Evolutionary conservation across 1,139 yeast species (phyloP).

Genomic region (Nakaseomyces nivariensis): DNA sequence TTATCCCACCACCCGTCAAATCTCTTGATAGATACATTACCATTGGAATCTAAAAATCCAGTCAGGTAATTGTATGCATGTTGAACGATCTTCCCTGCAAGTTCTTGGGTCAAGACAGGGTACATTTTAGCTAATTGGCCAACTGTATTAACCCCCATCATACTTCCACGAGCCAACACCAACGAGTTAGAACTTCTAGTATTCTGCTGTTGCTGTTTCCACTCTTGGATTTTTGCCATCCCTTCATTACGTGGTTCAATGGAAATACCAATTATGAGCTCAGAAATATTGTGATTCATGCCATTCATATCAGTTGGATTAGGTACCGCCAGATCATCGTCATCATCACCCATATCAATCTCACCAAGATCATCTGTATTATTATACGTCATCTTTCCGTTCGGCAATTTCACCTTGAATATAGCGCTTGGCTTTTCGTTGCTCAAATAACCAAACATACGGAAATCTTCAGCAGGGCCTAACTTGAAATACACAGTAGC

Average conservation of each 20-base stretch:
- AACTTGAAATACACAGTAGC: conserved; percentile 86
- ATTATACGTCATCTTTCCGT: conserved; percentile 18
- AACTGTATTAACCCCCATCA: conserved; percentile 25
- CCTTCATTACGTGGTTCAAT: conserved; percentile 53
- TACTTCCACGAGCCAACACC: conserved; percentile 24
- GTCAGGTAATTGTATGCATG: conserved; percentile 87
- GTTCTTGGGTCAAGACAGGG: conserved; percentile 33
- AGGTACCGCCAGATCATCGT: conserved; percentile 17
- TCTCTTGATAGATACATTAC: conserved; percentile 77
- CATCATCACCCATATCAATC: conserved; percentile 36
- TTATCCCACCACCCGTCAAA: conserved; percentile 97
- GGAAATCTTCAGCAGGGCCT: conserved; percentile 60
- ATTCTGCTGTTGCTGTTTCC: conserved; percentile 18
- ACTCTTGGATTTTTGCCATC: conserved; percentile 24
- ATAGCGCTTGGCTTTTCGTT: conserved; percentile 82
- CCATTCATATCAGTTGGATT: conserved; percentile 21
- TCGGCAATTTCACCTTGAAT: conserved; percentile 55
- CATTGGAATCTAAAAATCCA: conserved; percentile 68
- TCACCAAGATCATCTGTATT: conserved; percentile 32
- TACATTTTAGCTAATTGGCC: conserved; percentile 29
- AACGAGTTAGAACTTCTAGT: conserved; percentile 14
- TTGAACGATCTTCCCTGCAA: conserved; percentile 81
- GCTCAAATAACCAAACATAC: conserved; percentile 67
- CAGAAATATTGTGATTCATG: conserved; percentile 21
- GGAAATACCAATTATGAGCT: conserved; percentile 71